Percentiles rank a stretch among this genome's conserved stretches.
phyloP scores from a whole-genome alignment of 164 flowering plant genomes.

The Dillenia suffruticosa region DNA sequence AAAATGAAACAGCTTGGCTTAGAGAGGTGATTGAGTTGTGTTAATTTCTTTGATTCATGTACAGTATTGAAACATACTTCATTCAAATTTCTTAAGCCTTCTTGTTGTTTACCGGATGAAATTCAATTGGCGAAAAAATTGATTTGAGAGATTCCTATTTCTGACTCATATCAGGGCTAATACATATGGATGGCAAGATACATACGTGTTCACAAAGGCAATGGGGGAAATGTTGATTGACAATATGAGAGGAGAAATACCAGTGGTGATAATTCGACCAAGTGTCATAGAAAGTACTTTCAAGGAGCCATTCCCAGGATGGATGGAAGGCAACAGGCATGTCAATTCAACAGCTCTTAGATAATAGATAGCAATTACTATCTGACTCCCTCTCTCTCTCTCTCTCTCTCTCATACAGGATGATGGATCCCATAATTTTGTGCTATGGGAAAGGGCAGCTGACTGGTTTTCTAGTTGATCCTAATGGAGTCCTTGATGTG shows the following conservation, averaged over 20 bases:
- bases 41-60: too few relatives aligned
- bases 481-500: conserved; percentile 81
- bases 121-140: too few relatives aligned
- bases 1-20: conserved; percentile 76
- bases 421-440: conserved; percentile 91
- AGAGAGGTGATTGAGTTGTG: conserved; percentile 42
- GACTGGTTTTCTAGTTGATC: conserved; percentile 80
- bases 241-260: conserved; percentile 66
- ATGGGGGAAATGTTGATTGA: conserved; percentile 98
- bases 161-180: conserved; percentile 54
- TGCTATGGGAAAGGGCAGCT: conserved; percentile 94
- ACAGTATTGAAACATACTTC: background rate
- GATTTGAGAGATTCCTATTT: background rate
- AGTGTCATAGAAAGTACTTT: conserved; percentile 87
- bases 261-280: conserved; percentile 78
- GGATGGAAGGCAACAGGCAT: conserved; percentile 97
- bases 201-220: conserved; percentile 89
- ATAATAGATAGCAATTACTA: background rate
- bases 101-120: too few relatives aligned
- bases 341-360: too few relatives aligned
- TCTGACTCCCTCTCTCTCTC: background rate
- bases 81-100: background rate
- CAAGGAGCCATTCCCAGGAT: conserved; percentile 87
- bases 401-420: conserved; percentile 30
- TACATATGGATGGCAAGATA: conserved; percentile 89